Percentiles rank a stretch among this genome's conserved stretches.
phyloP scores from a whole-genome alignment of 2,329 filamentous ascomycete genomes.

The Aspergillus vadensis region DNA sequence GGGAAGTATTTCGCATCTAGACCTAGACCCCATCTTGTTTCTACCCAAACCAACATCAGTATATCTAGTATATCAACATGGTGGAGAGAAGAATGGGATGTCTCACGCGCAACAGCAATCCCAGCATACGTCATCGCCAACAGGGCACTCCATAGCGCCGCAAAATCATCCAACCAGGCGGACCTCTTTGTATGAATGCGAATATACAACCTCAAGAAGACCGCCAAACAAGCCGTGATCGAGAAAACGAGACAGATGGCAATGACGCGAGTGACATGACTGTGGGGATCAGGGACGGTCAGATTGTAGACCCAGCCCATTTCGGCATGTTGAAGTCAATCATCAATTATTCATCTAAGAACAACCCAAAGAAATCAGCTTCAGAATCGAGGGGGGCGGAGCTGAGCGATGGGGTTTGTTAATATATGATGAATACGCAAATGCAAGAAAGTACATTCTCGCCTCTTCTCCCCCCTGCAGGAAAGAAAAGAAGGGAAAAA shows the following conservation, averaged over 20 bases:
- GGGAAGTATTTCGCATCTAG: constrained; percentile 24
- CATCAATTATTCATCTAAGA: not conserved
- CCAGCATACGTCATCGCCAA: constrained; percentile 22
- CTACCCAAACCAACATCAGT: constrained; percentile 14
- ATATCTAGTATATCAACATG: not conserved
- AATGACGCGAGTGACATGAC: constrained; percentile 25
- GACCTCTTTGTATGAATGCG: constrained; percentile 23
- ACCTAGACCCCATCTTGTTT: constrained; percentile 33
- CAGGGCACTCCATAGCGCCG: constrained; percentile 24
- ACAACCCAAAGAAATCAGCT: too few relatives aligned
- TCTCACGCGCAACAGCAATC: constrained; percentile 25
- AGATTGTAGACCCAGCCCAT: constrained; percentile 37
- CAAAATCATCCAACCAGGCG: constrained; percentile 32
- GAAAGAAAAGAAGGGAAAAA: too few relatives aligned
- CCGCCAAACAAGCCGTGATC: constrained; percentile 23
- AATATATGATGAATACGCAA: too few relatives aligned
- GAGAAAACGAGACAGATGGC: constrained; percentile 26
- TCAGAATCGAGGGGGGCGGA: too few relatives aligned
- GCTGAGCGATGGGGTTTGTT: too few relatives aligned
- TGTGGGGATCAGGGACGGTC: constrained; percentile 25
- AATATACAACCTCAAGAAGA: constrained; percentile 28
- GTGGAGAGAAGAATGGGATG: not conserved
- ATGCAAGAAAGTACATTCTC: too few relatives aligned
- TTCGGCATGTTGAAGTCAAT: not conserved
- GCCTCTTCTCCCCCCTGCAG: too few relatives aligned